phyloP scores from a whole-genome alignment of 139 green algal genomes.

The Trebouxia sp. region DNA sequence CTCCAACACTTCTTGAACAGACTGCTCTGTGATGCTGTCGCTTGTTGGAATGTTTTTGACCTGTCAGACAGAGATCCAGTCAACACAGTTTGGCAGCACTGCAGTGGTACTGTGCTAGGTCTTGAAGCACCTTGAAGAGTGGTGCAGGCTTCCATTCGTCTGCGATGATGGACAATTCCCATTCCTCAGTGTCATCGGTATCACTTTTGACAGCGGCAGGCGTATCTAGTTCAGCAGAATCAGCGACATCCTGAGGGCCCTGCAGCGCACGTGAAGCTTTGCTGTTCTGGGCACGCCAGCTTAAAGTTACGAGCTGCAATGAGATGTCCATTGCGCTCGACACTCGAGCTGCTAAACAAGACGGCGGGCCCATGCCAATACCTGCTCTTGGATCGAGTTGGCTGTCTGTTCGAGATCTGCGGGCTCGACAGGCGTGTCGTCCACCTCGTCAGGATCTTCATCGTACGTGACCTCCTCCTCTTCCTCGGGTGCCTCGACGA shows the following conservation, averaged over 20 bases:
- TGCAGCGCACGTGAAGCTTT: too few relatives aligned
- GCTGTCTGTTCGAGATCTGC: too few relatives aligned
- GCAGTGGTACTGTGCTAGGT: neutral
- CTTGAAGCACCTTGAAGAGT: conserved; percentile 16
- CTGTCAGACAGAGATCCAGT: conserved; percentile 23
- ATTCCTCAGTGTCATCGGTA: conserved; percentile 48
- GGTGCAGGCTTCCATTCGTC: conserved; percentile 48
- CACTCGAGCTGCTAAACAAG: too few relatives aligned
- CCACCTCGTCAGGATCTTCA: conserved; percentile 9
- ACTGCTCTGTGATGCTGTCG: conserved; percentile 22
- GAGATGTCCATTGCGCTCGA: too few relatives aligned
- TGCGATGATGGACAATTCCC: conserved; percentile 58
- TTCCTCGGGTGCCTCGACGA: neutral
- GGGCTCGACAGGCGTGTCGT: neutral
- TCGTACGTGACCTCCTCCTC: conserved; percentile 5
- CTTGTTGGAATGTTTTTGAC: conserved; percentile 47
- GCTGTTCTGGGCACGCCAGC: too few relatives aligned
- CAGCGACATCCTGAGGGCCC: neutral
- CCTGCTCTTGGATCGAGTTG: too few relatives aligned
- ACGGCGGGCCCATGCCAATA: too few relatives aligned
- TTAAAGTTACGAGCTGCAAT: too few relatives aligned
- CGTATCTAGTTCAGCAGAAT: neutral
- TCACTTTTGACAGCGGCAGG: neutral
- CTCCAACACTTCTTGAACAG: conserved; percentile 45
- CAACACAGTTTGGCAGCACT: neutral